Evolutionary conservation across 179 eudicot genomes (phyloP).

Genomic region (Beta macrorhiza): DNA sequence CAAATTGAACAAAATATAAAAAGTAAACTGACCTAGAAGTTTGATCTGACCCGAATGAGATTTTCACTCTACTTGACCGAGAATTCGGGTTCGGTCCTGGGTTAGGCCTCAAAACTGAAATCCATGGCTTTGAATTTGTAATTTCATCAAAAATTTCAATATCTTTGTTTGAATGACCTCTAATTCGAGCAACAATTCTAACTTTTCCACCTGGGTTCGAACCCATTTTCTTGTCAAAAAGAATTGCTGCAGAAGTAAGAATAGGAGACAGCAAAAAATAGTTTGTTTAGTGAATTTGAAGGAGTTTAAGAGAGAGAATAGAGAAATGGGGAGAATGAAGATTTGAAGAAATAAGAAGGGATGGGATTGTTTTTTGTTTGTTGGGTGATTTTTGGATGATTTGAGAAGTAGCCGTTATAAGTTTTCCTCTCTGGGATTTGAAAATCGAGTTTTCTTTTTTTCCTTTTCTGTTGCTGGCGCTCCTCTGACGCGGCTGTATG

Average conservation of each 20-base stretch:
- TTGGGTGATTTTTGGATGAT: conserved; percentile 6
- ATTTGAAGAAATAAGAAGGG: neutral
- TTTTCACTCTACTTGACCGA: conserved; percentile 33
- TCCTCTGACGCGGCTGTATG: conserved; percentile 4
- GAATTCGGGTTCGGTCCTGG: conserved; percentile 19
- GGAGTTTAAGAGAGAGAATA: neutral
- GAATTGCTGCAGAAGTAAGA: neutral
- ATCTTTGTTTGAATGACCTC: conserved; percentile 40
- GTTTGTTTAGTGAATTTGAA: neutral
- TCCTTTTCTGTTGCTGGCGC: conserved; percentile 14
- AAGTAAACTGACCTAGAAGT: conserved; percentile 35
- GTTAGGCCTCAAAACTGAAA: conserved; percentile 42
- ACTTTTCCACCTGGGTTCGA: conserved; percentile 38
- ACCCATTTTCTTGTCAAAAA: conserved; percentile 11
- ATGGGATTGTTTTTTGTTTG: neutral
- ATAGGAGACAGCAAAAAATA: neutral
- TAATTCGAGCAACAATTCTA: conserved; percentile 55
- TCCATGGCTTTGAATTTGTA: conserved; percentile 38
- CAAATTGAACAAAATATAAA: neutral
- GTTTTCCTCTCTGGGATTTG: conserved; percentile 12
- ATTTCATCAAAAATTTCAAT: conserved; percentile 8
- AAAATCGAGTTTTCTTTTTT: conserved; percentile 7
- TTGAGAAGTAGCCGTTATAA: conserved; percentile 32
- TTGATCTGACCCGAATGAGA: conserved; percentile 46
- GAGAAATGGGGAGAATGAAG: conserved; percentile 6